Conservation (phyloP, 2,329 filamentous ascomycete genomes). For the Corynespora cassiicola region DNA sequence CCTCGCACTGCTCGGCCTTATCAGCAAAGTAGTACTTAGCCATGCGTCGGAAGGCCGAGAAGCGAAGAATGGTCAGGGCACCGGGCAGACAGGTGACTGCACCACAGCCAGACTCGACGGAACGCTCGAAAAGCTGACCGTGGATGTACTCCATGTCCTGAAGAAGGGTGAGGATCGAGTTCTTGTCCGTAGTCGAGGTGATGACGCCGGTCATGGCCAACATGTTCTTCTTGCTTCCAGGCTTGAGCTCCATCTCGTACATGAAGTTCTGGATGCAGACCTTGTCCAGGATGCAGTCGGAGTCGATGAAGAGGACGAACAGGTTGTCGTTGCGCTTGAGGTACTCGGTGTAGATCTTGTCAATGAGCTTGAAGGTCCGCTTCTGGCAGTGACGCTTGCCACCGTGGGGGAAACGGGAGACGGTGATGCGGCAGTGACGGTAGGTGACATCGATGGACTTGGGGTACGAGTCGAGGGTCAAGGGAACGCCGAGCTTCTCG, state of each 20-base stretch:
- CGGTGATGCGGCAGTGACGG: constrained; percentile 80
- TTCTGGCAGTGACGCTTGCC: constrained; percentile 96
- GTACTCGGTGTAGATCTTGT: constrained; percentile 89
- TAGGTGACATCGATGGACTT: constrained; percentile 91
- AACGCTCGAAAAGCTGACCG: constrained; percentile 93
- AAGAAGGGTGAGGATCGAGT: constrained; percentile 86
- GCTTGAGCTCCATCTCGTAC: constrained; percentile 97
- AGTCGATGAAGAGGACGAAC: constrained; percentile 97
- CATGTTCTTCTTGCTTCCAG: constrained; percentile 90
- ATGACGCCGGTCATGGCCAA: constrained; percentile 98
- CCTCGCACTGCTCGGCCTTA: constrained; percentile 92
- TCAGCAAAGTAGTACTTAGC: constrained; percentile 98
- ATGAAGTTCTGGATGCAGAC: constrained; percentile 97
- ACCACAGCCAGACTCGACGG: constrained; percentile 92
- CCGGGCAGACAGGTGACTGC: constrained; percentile 94
- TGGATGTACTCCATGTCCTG: constrained; percentile 99
- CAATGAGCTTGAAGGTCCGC: constrained; percentile 88
- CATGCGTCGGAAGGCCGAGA: constrained; percentile 96
- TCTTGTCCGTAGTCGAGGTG: constrained; percentile 87
- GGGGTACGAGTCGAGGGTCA: constrained; percentile 79
- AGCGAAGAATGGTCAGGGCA: constrained; percentile 92
- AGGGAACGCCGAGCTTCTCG: constrained; percentile 80
- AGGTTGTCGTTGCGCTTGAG: constrained; percentile 87
- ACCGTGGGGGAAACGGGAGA: constrained; percentile 91
- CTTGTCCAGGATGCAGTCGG: constrained; percentile 90